Evolutionary conservation across 352 stramenopile species (phyloP), one percentile per base, ranked within the genome.

Genomic region (Pythium periplocum): DNA sequence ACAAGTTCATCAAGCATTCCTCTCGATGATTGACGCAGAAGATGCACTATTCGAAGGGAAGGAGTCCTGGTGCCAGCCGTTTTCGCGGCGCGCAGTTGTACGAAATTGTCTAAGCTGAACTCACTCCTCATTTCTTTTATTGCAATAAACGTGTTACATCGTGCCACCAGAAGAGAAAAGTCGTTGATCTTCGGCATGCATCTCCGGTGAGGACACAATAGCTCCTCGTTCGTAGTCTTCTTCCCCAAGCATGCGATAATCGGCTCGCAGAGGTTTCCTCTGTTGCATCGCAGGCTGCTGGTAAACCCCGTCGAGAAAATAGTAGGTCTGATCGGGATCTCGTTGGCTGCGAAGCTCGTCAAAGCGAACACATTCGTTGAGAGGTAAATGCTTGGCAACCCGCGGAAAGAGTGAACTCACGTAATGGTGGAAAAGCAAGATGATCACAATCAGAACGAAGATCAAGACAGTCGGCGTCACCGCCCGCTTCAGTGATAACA

Each of bases 401-500:
- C 64, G 71, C 37, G 76, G 76, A 51, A 83, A 91, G 2, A 89
- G 52, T 5, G 46, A 51, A 3, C 62, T 61, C 12, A 89, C 70
- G 55, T 89, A 75, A 39, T 85, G 74, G 59, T 86, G 64, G 57
- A 87, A 88, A 0, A 91, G 49, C 52, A 88, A 39, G 30, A 87
- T 69, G 37, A 83, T 54, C 37, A 76, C 48, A 10, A 68, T 46
- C 4, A 80, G 65, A 6, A 66, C 52, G 0, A 67, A 53, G 4
- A 64, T 52, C 17, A 60, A 55, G 6, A 53, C 42, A 3, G 57
- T 66, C 36, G 55, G 62, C n/a, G 43, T 38, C 7, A 61, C 55
- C 30, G 67, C 66, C 45, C 88, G 75, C 62, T 93, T 93, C 50
- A 93, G 77, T 51, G 81, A 90, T 7, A 93, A 61, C 54, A 93